These are phyloP conservation scores for Penicillium sp. DNA, from an alignment of 2,329 filamentous ascomycete species.

Conservation along the genomic window DNA sequence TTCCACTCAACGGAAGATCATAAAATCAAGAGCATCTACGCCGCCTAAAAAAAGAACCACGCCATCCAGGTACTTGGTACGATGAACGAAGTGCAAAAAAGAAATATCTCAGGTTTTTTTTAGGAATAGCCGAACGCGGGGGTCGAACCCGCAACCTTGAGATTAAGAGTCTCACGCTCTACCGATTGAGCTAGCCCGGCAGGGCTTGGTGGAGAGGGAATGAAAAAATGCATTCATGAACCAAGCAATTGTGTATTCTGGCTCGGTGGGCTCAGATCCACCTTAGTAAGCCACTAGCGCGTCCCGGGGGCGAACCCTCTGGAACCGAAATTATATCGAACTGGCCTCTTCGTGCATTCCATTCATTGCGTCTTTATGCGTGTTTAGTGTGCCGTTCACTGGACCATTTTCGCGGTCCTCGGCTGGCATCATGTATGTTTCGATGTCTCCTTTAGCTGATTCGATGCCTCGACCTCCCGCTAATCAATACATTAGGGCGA, in stretches of 20 bases:
- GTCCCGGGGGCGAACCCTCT: slow-evolving; percentile 23
- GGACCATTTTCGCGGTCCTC: slow-evolving; percentile 32
- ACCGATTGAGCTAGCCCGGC: slow-evolving; percentile 53
- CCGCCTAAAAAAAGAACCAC: too few relatives aligned
- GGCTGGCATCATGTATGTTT: slow-evolving; percentile 34
- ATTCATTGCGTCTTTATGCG: slow-evolving; percentile 24
- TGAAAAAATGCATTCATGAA: neutral
- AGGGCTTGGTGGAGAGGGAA: slow-evolving; percentile 6
- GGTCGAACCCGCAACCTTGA: slow-evolving; percentile 44
- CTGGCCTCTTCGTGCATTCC: slow-evolving; percentile 21
- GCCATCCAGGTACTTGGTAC: too few relatives aligned
- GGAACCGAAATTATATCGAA: slow-evolving; percentile 21
- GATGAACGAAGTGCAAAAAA: slow-evolving; percentile 3
- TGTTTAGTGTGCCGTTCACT: slow-evolving; percentile 22
- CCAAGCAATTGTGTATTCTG: neutral
- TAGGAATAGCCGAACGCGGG: slow-evolving; percentile 39
- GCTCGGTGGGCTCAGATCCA: neutral
- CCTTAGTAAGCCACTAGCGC: slow-evolving; percentile 21
- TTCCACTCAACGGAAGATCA: neutral
- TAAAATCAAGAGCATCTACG: too few relatives aligned
- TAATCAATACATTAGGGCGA: slow-evolving; percentile 54
- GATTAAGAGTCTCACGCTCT: slow-evolving; percentile 53
- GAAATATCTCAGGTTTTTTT: slow-evolving; percentile 12
- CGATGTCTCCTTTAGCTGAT: neutral
- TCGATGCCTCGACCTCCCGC: slow-evolving; percentile 7